A percentile compares a stretch with the other conserved stretches of the same genome.
These are phyloP conservation scores for Corymbia citriodora DNA, from an alignment of 441 rosid species.

Conservation along the genomic window DNA sequence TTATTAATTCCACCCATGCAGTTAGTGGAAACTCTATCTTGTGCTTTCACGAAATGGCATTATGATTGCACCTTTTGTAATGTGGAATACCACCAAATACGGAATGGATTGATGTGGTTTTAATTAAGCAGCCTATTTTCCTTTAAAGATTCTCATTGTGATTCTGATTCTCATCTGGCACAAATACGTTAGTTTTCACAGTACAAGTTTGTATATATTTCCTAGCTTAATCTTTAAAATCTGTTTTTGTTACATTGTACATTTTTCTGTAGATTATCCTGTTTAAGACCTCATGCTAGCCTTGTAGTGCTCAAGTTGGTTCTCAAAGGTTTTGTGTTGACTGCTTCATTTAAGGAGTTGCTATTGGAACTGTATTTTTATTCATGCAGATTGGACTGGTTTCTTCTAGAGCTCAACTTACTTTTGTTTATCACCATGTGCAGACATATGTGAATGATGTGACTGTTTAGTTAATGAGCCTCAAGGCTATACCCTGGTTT, in stretches of 20 bases:
- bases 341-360: neutral
- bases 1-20: neutral
- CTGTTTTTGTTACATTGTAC: neutral
- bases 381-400: neutral
- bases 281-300: neutral
- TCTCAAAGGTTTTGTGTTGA: neutral
- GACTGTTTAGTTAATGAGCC: neutral
- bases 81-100: neutral
- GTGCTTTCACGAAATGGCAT: neutral
- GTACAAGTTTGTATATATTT: neutral
- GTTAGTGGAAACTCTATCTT: neutral
- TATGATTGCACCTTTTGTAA: neutral
- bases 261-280: neutral
- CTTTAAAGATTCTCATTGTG: neutral
- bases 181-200: neutral
- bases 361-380: neutral
- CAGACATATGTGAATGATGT: neutral
- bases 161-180: neutral
- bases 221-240: neutral
- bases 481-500: neutral
- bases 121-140: neutral
- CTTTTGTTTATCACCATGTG: neutral
- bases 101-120: neutral
- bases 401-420: neutral
- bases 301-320: neutral